phyloP scores from a whole-genome alignment of 805 yeast species.

The Zygotorulaspora chibaensis region DNA sequence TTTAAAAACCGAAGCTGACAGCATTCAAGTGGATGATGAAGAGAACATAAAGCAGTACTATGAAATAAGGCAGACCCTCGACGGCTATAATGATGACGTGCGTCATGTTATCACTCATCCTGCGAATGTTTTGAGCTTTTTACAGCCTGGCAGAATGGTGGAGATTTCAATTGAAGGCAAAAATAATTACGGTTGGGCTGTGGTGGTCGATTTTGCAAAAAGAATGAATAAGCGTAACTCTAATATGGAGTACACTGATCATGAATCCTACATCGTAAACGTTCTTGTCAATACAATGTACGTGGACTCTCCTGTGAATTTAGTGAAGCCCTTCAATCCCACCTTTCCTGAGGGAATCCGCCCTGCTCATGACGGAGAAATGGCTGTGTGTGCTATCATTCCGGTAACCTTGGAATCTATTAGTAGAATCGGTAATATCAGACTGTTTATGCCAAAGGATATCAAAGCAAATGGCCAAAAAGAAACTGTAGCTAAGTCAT shows the following conservation, averaged over 20 bases:
- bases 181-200: constrained; percentile 93
- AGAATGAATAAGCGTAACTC: constrained; percentile 61
- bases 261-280: constrained; percentile 83
- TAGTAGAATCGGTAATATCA: constrained; percentile 67
- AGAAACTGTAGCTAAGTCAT: constrained; percentile 60
- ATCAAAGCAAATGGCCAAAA: constrained; percentile 59
- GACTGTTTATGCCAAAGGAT: constrained; percentile 76
- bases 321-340: constrained; percentile 74
- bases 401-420: constrained; percentile 83
- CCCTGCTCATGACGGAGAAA: constrained; percentile 72
- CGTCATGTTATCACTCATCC: constrained; percentile 88
- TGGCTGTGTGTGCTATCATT: constrained; percentile 66
- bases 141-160: constrained; percentile 85
- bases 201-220: constrained; percentile 72
- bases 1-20: constrained; percentile 46
- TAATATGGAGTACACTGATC: constrained; percentile 62
- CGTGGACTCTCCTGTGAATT: constrained; percentile 76
- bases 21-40: constrained; percentile 67
- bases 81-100: constrained; percentile 66
- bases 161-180: constrained; percentile 52
- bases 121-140: constrained; percentile 71
- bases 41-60: constrained; percentile 72
- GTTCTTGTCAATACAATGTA: constrained; percentile 78
- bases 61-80: constrained; percentile 70
- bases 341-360: constrained; percentile 82